phyloP scores from a whole-genome alignment of 441 rosid genomes.

The Gossypium schwendimanii region DNA sequence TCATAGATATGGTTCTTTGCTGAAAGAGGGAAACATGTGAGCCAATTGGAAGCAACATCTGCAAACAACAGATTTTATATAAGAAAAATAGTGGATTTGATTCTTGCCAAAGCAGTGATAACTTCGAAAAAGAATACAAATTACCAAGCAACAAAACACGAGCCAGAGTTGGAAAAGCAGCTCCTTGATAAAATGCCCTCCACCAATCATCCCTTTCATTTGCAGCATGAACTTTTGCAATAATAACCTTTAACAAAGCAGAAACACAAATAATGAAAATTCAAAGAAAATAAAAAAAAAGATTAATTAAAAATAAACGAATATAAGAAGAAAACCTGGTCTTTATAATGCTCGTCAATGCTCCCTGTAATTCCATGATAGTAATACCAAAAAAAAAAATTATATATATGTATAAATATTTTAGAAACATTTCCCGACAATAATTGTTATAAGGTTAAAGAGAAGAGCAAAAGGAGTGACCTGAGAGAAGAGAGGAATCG shows the following conservation, averaged over 20 bases:
- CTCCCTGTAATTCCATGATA: constrained; percentile 35
- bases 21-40: constrained; percentile 77
- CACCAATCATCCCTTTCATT: constrained; percentile 48
- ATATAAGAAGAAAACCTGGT: constrained; percentile 36
- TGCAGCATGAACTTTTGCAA: constrained; percentile 33
- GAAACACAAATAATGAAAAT: neutral
- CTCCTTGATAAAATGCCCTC: constrained; percentile 58
- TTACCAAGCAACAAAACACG: constrained; percentile 63
- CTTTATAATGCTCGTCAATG: constrained; percentile 43
- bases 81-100: neutral
- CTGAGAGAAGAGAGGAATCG: constrained; percentile 50
- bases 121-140: neutral
- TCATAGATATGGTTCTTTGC: constrained; percentile 67
- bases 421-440: neutral
- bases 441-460: neutral
- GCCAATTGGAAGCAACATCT: constrained; percentile 91
- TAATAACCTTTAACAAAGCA: constrained; percentile 30
- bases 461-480: constrained; percentile 24
- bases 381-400: neutral
- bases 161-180: constrained; percentile 69
- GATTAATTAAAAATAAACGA: neutral
- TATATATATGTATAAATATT: neutral
- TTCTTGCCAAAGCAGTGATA: neutral
- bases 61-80: constrained; percentile 24
- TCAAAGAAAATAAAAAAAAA: neutral